Evolutionary conservation across 2,329 filamentous ascomycete genomes (phyloP), one percentile per base, ranked within the genome.

Genomic region (Hyphodiscus sp.): DNA sequence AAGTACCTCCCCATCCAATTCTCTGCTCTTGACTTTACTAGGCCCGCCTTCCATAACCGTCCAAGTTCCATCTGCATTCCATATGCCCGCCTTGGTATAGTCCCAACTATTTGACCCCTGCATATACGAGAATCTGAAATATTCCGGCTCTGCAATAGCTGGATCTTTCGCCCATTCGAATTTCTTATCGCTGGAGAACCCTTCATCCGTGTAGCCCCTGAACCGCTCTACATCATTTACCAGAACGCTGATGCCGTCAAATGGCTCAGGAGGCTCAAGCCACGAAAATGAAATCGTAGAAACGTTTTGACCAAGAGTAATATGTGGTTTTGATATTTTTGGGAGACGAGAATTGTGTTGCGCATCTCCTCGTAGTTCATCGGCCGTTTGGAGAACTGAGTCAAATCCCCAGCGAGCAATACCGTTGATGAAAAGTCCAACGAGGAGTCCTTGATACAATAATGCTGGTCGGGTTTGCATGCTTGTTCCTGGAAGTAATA

Each of bases 361-460:
- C 0, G 80, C 82, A 59, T 87, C 84, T n/a, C 82, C 83, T 51
- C 83, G 83, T 20, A 99, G 72, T 0, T 84, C 83, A 0, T 71
- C 78, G 0, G 88, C 82, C 0, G 94, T 97, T 71, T 99, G 86
- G 16, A 99, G 79, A 46, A 99, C 82, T 1, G 87, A 80, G 57
- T 90, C 91, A 68, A 95, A 99, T 0, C 91, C 91, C 94, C 94
- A 97, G 44, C 92, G 81, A 3, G 91, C 92, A 55, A 95, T 83
- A 50, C 94, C 92, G 67, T 96, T 96, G 72, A 96, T 85, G 69
- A 96, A 97, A 0, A 97, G 78, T 0, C 94, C 94, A 8, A 97
- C 74, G 0, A 99, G 76, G 1, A 99, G 75, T 11, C 94, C 94
- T 69, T 97, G 92, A 65, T 94, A 97, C 1, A 96, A 70, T 9